These are phyloP conservation scores for Arthroderma sp. DNA, from an alignment of 2,329 filamentous ascomycete genomes.

Conservation along the genomic window DNA sequence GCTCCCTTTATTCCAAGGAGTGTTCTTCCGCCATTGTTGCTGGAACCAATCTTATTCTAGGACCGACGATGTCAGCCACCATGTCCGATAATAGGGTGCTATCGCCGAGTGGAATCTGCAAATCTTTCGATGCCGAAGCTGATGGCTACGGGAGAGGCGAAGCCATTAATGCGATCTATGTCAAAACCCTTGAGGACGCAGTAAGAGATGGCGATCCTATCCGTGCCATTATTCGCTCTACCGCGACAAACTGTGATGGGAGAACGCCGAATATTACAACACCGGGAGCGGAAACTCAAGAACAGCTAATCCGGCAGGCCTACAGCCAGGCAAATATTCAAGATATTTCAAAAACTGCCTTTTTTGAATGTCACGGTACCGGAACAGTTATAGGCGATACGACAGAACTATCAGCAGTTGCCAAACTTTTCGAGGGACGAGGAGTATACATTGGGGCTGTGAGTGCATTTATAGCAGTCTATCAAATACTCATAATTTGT, in stretches of 20 bases:
- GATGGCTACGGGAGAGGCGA: constrained; percentile 37
- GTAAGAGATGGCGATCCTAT: constrained; percentile 32
- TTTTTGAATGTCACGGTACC: not conserved
- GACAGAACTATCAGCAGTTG: not conserved
- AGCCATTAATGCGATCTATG: constrained; percentile 27
- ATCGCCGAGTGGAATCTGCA: constrained; percentile 21
- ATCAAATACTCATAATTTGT: not conserved
- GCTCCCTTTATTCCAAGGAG: constrained; percentile 12
- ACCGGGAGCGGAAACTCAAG: constrained; percentile 15
- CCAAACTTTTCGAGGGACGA: not conserved
- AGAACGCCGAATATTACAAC: constrained; percentile 18
- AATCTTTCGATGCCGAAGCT: constrained; percentile 25
- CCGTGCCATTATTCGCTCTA: constrained; percentile 30
- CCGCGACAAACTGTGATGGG: constrained; percentile 33
- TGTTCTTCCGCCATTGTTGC: constrained; percentile 18
- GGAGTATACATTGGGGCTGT: not conserved
- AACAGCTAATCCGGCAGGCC: constrained; percentile 33
- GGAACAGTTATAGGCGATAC: not conserved
- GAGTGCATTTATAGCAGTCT: not conserved
- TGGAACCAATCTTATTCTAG: constrained; percentile 18
- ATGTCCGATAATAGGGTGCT: constrained; percentile 24
- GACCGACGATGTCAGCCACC: constrained; percentile 15
- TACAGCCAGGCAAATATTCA: constrained; percentile 53
- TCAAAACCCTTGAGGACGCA: constrained; percentile 33
- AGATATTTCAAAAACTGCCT: not conserved